These are phyloP conservation scores for Leccinum arenicola DNA, from an alignment of 768 basidiomycete genomes.

Conservation along the genomic window DNA sequence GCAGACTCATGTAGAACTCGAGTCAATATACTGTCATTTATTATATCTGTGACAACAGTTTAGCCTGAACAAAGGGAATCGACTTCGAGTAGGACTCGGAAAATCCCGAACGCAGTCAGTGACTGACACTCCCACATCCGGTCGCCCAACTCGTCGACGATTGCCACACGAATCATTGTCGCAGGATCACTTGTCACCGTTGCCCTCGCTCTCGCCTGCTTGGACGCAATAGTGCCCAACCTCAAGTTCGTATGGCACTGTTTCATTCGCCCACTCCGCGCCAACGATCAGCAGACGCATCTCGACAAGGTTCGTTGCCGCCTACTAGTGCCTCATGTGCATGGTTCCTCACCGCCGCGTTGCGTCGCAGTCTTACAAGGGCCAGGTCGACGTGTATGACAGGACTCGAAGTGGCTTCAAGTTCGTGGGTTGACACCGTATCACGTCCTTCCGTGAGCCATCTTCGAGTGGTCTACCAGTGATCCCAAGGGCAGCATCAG, in stretches of 20 bases:
- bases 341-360: not conserved
- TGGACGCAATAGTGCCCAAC: constrained; percentile 35
- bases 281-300: constrained; percentile 31
- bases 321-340: not conserved
- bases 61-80: no score
- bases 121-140: not conserved
- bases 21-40: no score
- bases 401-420: constrained; percentile 53
- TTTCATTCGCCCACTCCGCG: constrained; percentile 41
- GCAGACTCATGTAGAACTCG: not conserved
- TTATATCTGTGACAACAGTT: no score
- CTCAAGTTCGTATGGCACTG: constrained; percentile 50
- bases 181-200: constrained; percentile 22
- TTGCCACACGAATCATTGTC: no score
- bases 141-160: no score
- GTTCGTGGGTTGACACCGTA: constrained; percentile 47
- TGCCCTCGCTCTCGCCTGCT: constrained; percentile 13
- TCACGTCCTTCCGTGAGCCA: constrained; percentile 61
- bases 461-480: constrained; percentile 46
- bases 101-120: not conserved
- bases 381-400: constrained; percentile 74
- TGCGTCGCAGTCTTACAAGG: constrained; percentile 52
- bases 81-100: no score
- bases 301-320: constrained; percentile 26
- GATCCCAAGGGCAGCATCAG: constrained; percentile 56